These are phyloP conservation scores for Lunularia cruciata DNA, from an alignment of 225 moss, liverwort and hornwort species.

Conservation along the genomic window DNA sequence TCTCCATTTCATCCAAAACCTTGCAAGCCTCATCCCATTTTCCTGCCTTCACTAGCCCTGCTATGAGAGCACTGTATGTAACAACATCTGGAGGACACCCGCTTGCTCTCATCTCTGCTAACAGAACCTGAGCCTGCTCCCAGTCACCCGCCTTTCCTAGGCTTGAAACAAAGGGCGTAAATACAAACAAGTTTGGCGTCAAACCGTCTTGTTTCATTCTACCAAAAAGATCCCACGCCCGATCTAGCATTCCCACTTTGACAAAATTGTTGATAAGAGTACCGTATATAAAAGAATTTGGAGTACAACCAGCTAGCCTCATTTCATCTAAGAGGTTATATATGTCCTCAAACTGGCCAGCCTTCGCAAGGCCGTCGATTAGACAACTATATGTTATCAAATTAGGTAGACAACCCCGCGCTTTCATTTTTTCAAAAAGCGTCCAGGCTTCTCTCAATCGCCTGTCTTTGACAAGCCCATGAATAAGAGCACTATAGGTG, in stretches of 20 bases:
- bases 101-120: constrained; percentile 32
- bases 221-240: constrained; percentile 37
- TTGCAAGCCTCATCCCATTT: constrained; percentile 33
- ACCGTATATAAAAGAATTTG: constrained; percentile 35
- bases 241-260: constrained; percentile 27
- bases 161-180: constrained; percentile 34
- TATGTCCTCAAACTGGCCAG: constrained; percentile 31
- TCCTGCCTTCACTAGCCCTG: constrained; percentile 38
- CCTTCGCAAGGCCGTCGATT: constrained; percentile 34
- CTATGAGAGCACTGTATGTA: constrained; percentile 33
- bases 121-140: constrained; percentile 19
- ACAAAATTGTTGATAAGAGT: constrained; percentile 32
- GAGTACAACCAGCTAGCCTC: constrained; percentile 29
- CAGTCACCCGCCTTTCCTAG: constrained; percentile 40
- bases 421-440: constrained; percentile 39
- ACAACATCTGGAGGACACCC: constrained; percentile 35
- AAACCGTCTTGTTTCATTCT: constrained; percentile 37
- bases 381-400: constrained; percentile 35
- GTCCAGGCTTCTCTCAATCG: constrained; percentile 29
- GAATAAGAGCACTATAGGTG: constrained; percentile 37
- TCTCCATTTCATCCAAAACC: constrained; percentile 31
- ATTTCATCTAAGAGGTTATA: constrained; percentile 30
- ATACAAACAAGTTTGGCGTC: constrained; percentile 39
- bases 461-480: constrained; percentile 34
- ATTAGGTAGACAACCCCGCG: constrained; percentile 35